These are phyloP conservation scores for Tagetes erecta DNA, from an alignment of 129 eudicot species.

Conservation along the genomic window DNA sequence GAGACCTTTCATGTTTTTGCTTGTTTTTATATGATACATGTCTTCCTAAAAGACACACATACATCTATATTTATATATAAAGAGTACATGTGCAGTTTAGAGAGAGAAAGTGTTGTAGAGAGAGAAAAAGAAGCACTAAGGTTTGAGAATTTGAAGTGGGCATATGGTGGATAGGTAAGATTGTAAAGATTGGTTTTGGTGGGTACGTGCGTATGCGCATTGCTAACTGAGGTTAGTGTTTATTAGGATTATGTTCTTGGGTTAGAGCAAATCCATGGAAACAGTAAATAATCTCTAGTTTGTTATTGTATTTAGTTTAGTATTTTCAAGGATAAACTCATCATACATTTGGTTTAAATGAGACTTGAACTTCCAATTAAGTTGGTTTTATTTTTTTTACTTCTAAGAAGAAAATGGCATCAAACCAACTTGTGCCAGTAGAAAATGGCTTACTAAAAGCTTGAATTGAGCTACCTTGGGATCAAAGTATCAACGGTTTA, in stretches of 20 bases:
- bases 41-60: neutral
- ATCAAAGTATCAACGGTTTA: neutral
- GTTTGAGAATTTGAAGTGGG: conserved; percentile 28
- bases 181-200: conserved; percentile 26
- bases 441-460: neutral
- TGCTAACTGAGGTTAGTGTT: conserved; percentile 23
- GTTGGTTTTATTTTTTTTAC: too few species aligned
- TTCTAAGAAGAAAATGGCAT: too few species aligned
- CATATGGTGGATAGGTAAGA: conserved; percentile 19
- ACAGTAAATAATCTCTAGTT: neutral
- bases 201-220: conserved; percentile 29
- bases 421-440: neutral
- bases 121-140: conserved; percentile 34
- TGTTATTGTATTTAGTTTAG: neutral
- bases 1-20: conserved; percentile 35
- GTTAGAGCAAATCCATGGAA: neutral
- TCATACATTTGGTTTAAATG: neutral
- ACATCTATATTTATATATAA: conserved; percentile 12
- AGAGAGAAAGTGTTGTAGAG: conserved; percentile 16
- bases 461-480: neutral
- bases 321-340: too few species aligned
- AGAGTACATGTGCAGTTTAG: conserved; percentile 24
- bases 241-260: conserved; percentile 12
- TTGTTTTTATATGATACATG: conserved; percentile 14
- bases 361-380: too few species aligned